Percentiles rank a stretch among this genome's conserved stretches.
These are phyloP conservation scores for Phytophthora colocasiae DNA, from an alignment of 352 stramenopile genomes.

Conservation along the genomic window DNA sequence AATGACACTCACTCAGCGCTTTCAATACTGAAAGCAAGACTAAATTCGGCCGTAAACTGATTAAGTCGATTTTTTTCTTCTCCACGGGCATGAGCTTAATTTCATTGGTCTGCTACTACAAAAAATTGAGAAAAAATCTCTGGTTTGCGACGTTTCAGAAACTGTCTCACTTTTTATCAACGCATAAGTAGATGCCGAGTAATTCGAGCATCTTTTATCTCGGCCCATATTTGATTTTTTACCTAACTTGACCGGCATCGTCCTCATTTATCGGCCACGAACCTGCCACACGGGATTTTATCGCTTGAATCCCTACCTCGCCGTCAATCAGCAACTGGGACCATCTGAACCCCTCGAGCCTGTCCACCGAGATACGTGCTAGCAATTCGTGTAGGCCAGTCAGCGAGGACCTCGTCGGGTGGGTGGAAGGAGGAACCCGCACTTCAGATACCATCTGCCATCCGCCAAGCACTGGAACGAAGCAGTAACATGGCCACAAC, in stretches of 20 bases:
- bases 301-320: background rate
- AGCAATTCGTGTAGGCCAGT: background rate
- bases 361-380: slow-evolving; percentile 15
- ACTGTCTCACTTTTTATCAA: too few species aligned
- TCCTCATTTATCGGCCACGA: slow-evolving; percentile 1
- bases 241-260: slow-evolving; percentile 11
- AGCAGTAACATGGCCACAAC: slow-evolving; percentile 31
- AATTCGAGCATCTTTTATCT: too few species aligned
- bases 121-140: too few species aligned
- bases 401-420: slow-evolving; percentile 9
- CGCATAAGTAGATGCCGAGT: too few species aligned
- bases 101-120: too few species aligned
- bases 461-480: slow-evolving; percentile 26
- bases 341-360: slow-evolving; percentile 33
- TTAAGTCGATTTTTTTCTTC: too few species aligned
- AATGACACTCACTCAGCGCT: too few species aligned
- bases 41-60: too few species aligned
- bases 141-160: too few species aligned
- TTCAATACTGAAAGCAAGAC: too few species aligned
- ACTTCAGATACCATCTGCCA: slow-evolving; percentile 21
- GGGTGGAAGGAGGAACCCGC: slow-evolving; percentile 1
- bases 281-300: slow-evolving; percentile 22
- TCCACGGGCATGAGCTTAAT: too few species aligned
- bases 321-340: slow-evolving; percentile 19
- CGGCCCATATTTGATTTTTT: too few species aligned